Evolutionary conservation across 768 basidiomycete genomes (phyloP).

Genomic region (Pluteus cervinus): DNA sequence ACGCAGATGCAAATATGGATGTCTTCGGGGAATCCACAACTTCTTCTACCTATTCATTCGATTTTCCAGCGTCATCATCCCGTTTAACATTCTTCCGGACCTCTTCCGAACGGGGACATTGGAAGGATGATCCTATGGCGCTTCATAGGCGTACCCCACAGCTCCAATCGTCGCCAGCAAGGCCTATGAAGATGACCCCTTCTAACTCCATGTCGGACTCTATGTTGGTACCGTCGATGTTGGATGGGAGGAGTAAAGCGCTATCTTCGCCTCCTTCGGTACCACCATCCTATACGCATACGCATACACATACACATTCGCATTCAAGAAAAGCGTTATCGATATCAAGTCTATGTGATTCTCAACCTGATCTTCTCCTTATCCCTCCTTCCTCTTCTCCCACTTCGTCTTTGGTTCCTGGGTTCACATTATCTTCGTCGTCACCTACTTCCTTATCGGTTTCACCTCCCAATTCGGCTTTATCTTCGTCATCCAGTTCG

Average conservation of each 20-base stretch:
- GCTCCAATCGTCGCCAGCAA: too few species aligned
- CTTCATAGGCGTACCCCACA: conserved; percentile 15
- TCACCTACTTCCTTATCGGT: conserved; percentile 9
- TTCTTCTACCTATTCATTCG: too few species aligned
- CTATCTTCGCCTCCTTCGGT: neutral
- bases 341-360: neutral
- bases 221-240: too few species aligned
- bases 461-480: conserved; percentile 8
- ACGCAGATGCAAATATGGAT: conserved; percentile 21
- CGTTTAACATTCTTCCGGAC: conserved; percentile 48
- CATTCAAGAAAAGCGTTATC: neutral
- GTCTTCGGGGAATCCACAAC: too few species aligned
- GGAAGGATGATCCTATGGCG: conserved; percentile 46
- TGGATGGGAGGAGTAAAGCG: neutral
- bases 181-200: too few species aligned
- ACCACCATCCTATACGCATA: neutral
- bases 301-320: neutral
- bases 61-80: conserved; percentile 21
- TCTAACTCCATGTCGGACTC: too few species aligned
- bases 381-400: neutral
- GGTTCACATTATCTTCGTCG: conserved; percentile 11
- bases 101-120: conserved; percentile 55
- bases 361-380: neutral
- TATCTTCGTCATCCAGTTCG: neutral
- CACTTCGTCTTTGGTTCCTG: neutral